Percentiles rank a stretch among this genome's conserved stretches.
phyloP scores from a whole-genome alignment of 345 rosid species.

The Noccaea bulbosa region DNA sequence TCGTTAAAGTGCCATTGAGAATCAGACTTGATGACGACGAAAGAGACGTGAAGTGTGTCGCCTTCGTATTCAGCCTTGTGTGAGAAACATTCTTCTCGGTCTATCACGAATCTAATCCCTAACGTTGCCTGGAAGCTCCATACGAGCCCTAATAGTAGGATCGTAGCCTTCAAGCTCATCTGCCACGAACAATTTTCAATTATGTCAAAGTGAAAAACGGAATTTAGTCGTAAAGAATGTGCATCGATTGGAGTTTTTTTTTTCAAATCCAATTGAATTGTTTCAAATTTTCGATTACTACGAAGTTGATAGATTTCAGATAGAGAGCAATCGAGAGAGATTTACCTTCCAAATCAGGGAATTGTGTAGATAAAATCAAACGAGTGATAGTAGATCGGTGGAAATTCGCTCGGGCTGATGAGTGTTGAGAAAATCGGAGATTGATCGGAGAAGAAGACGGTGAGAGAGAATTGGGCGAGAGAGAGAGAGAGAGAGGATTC shows the following conservation, averaged over 20 bases:
- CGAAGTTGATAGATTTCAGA: slow-evolving; percentile 21
- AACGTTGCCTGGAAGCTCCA: slow-evolving; percentile 43
- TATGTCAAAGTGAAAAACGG: background rate
- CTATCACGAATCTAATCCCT: slow-evolving; percentile 64
- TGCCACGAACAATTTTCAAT: slow-evolving; percentile 5
- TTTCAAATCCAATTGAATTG: slow-evolving; percentile 4
- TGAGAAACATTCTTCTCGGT: slow-evolving; percentile 68
- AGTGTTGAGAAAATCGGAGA: background rate
- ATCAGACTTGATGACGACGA: slow-evolving; percentile 65
- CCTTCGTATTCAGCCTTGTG: slow-evolving; percentile 69
- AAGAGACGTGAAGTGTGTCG: slow-evolving; percentile 67
- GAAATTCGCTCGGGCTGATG: slow-evolving; percentile 22
- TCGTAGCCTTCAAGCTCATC: slow-evolving; percentile 42
- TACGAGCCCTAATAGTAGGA: slow-evolving; percentile 42
- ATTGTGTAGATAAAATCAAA: slow-evolving; percentile 7
- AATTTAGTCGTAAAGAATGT: slow-evolving; percentile 6
- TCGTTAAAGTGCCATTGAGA: slow-evolving; percentile 59
- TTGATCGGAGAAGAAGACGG: slow-evolving; percentile 39
- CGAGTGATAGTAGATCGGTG: background rate
- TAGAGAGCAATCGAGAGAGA: background rate
- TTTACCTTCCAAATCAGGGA: slow-evolving; percentile 39
- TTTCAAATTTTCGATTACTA: slow-evolving; percentile 3
- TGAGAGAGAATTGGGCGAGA: slow-evolving; percentile 16
- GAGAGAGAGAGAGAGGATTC: slow-evolving; percentile 24
- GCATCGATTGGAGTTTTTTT: background rate